Evolutionary conservation across 768 basidiomycete genomes (phyloP).

Genomic region (Asterophora parasitica): DNA sequence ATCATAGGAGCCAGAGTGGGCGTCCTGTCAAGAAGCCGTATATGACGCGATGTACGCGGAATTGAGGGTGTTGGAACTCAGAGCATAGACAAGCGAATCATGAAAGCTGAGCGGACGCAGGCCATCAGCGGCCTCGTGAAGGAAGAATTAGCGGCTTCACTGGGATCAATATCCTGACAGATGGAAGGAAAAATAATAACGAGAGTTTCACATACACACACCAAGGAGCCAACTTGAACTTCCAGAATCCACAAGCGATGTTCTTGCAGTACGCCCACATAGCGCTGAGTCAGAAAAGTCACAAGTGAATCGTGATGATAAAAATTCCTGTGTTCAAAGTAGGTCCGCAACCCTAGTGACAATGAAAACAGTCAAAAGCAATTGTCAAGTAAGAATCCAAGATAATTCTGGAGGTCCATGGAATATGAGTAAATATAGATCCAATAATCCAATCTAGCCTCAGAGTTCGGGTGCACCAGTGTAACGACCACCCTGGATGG

Average conservation of each 20-base stretch:
- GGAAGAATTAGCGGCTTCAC: neutral
- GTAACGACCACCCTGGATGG: conserved; percentile 18
- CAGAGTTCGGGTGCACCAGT: conserved; percentile 30
- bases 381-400: neutral
- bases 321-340: neutral
- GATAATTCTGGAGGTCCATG: conserved; percentile 1
- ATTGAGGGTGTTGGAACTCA: no score
- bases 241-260: no score
- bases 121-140: no score
- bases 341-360: neutral
- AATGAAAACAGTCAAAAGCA: neutral
- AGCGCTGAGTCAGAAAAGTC: no score
- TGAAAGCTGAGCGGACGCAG: neutral
- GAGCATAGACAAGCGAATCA: no score
- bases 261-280: no score
- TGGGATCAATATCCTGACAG: conserved; percentile 1
- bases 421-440: conserved; percentile 3
- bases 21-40: no score
- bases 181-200: neutral
- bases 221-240: neutral
- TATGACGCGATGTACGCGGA: no score
- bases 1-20: no score
- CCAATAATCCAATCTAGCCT: neutral
- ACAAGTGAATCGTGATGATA: neutral
- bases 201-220: neutral